Conservation (phyloP, 495 filamentous ascomycete species). For the Podospora tetraspora region DNA sequence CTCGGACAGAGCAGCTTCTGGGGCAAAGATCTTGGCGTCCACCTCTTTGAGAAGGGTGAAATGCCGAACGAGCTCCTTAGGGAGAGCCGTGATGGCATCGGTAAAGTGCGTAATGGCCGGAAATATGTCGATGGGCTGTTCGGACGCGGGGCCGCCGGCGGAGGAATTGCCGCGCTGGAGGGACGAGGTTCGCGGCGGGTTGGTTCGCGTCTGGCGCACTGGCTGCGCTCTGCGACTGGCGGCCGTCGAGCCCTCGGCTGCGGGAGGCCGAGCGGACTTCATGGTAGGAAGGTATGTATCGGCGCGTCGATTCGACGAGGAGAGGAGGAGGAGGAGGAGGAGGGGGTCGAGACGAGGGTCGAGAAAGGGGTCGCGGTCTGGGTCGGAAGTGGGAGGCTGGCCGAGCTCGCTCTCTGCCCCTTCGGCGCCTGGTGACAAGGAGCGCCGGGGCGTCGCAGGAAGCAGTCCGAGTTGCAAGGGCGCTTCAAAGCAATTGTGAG, state of each 20-base stretch:
- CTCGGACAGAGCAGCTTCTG: slow-evolving; percentile 64
- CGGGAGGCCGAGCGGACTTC: slow-evolving; percentile 48
- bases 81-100: slow-evolving; percentile 85
- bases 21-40: slow-evolving; percentile 83
- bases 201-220: slow-evolving; percentile 54
- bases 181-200: slow-evolving; percentile 45
- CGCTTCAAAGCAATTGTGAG: not conserved
- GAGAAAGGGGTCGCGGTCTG: not conserved
- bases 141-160: slow-evolving; percentile 36
- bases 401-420: not conserved
- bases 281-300: slow-evolving; percentile 25
- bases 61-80: slow-evolving; percentile 88
- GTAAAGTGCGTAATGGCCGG: slow-evolving; percentile 93
- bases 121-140: slow-evolving; percentile 62
- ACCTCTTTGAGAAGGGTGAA: slow-evolving; percentile 95
- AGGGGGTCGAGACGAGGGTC: not conserved
- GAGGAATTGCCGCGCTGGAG: slow-evolving; percentile 42
- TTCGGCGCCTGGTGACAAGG: not conserved
- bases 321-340: slow-evolving; percentile 1
- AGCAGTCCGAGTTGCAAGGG: not conserved
- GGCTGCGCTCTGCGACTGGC: slow-evolving; percentile 55
- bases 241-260: slow-evolving; percentile 35
- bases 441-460: not conserved
- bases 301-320: not conserved
- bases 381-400: not conserved